phyloP scores from a whole-genome alignment of 208 protist species.

The Wallacemonas sp. region DNA sequence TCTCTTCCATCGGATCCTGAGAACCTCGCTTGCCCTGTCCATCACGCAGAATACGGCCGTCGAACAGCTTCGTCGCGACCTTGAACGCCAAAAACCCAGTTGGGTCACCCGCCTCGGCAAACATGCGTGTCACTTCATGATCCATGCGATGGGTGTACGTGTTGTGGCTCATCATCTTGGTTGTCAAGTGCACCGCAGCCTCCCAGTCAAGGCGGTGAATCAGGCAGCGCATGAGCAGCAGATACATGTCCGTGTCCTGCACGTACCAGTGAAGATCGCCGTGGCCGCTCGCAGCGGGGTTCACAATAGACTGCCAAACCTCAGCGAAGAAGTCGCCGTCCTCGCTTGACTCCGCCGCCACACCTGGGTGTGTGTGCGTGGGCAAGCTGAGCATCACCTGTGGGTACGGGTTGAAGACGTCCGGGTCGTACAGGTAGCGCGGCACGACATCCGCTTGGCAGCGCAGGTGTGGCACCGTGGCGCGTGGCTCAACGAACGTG shows the following conservation, averaged over 20 bases:
- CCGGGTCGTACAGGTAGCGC: constrained; percentile 71
- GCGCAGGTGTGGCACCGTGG: constrained; percentile 65
- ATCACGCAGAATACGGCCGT: constrained; percentile 82
- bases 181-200: constrained; percentile 76
- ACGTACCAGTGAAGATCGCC: constrained; percentile 74
- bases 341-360: constrained; percentile 8
- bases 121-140: constrained; percentile 78
- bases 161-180: constrained; percentile 66
- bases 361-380: constrained; percentile 13
- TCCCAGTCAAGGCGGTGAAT: constrained; percentile 89
- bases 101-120: constrained; percentile 84
- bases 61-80: constrained; percentile 86
- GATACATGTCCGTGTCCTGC: constrained; percentile 83
- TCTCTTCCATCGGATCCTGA: constrained; percentile 34
- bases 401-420: constrained; percentile 85
- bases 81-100: constrained; percentile 85
- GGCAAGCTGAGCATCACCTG: constrained; percentile 37
- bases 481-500: constrained; percentile 31
- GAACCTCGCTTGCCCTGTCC: constrained; percentile 54
- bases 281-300: constrained; percentile 50
- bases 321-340: constrained; percentile 75
- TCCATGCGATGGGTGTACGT: constrained; percentile 88
- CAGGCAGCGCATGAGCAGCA: constrained; percentile 74
- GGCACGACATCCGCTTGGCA: constrained; percentile 55
- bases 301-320: constrained; percentile 72